A percentile compares a stretch with the other conserved stretches of the same genome.
Conservation (phyloP, 1,139 yeast genomes). For the Saccharomyces hybrid region DNA sequence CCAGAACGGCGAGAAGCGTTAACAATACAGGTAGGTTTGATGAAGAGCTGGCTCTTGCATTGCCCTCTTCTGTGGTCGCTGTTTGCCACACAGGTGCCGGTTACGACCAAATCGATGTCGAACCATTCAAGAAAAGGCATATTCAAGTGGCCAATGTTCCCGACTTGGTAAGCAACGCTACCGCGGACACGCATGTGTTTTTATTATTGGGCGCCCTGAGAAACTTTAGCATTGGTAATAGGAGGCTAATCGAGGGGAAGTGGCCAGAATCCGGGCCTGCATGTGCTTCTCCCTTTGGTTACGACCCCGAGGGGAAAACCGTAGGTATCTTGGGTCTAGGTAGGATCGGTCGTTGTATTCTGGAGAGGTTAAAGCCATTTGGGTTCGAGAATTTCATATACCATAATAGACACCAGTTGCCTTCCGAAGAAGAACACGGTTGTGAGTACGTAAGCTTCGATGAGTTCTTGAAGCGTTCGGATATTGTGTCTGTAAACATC, state of each 20-base stretch:
- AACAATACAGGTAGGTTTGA: slow-evolving; percentile 65
- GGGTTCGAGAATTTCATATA: slow-evolving; percentile 55
- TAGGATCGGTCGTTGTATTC: slow-evolving; percentile 65
- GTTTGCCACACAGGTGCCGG: slow-evolving; percentile 89
- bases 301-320: slow-evolving; percentile 53
- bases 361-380: slow-evolving; percentile 55
- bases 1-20: slow-evolving; percentile 47
- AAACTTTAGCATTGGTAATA: slow-evolving; percentile 47
- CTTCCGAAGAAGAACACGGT: slow-evolving; percentile 47
- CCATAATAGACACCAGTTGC: slow-evolving; percentile 49
- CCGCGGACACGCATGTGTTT: slow-evolving; percentile 74
- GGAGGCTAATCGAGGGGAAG: slow-evolving; percentile 45
- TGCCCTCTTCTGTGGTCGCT: slow-evolving; percentile 57
- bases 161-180: slow-evolving; percentile 63
- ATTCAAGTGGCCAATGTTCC: slow-evolving; percentile 73
- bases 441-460: slow-evolving; percentile 53
- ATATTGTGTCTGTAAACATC: slow-evolving; percentile 53
- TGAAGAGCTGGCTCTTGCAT: slow-evolving; percentile 50
- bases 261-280: slow-evolving; percentile 43
- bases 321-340: slow-evolving; percentile 73
- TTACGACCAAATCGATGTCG: slow-evolving; percentile 70
- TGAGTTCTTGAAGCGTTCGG: slow-evolving; percentile 46
- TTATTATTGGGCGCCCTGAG: slow-evolving; percentile 60
- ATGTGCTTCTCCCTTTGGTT: slow-evolving; percentile 44
- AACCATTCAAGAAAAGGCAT: slow-evolving; percentile 31